Evolutionary conservation across 768 basidiomycete species (phyloP), one percentile per base, ranked within the genome.

Genomic region (Lactifluus volemus): DNA sequence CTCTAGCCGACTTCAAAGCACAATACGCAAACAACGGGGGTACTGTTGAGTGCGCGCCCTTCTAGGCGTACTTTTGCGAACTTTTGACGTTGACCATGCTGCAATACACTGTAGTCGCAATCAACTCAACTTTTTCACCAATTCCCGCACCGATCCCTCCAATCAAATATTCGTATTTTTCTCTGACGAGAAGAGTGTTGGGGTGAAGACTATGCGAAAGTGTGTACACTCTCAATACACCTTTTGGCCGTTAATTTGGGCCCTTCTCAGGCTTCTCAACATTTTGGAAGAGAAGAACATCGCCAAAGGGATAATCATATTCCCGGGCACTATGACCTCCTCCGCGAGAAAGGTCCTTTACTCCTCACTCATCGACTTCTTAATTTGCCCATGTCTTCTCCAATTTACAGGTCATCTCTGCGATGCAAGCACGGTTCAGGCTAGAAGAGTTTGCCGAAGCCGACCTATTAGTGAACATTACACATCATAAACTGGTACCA

Each of bases 131-230:
- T 98, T 98, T 78, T 92, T 86, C 73, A 92, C 93, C 11, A 85
- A 88, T 65, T 83, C 84, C 15, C 76, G 77, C 60, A 75, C 77
- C 12, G 86, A 89, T 66, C 77, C 83, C 29, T 73, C 75, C 9
- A 86, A 93, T 68, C 88, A 90, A 72, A 91, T 99, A 68, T 98
- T 91, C 68, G 78, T 98, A 19, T 98, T 90, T 73, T 99, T 96
- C 74, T 86, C 92, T n/a, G 93, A 95, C 49, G 97, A 98, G 74
- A 83, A 78, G 72, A 92, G 91, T 68, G 97, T 98, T 7, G 92
- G 94, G 61, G 93, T 98, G 48, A 96, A 97, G 74, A 92, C 94
- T 4, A 98, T 98, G 92, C 80, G 94, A 77, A 96, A 93, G 96
- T 97, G 72, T 57, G 88, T 45, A 30, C 25, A 17, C 53, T 58